These are phyloP conservation scores for Kondoa subrosea DNA, from an alignment of 768 basidiomycete genomes.

Conservation along the genomic window DNA sequence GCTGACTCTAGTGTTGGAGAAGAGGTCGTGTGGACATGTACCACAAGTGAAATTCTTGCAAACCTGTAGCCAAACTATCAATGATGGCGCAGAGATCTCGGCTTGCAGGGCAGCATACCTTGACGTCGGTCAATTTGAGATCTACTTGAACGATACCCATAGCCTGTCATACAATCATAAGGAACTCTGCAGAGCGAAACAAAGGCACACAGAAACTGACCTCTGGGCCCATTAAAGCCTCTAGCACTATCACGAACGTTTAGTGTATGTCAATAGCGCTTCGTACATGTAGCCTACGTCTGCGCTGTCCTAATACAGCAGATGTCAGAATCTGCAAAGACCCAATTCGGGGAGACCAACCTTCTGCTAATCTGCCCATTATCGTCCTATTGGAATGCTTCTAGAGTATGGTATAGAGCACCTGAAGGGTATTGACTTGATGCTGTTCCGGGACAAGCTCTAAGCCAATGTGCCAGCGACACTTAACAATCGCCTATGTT, in stretches of 20 bases:
- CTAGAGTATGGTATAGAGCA: not conserved
- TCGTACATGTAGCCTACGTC: not conserved
- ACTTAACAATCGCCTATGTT: not conserved
- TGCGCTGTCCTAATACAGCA: constrained; percentile 2
- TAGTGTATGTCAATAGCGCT: not conserved
- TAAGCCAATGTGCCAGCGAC: not conserved
- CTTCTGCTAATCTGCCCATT: constrained; percentile 3
- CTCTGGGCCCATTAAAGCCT: not conserved
- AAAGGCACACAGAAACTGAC: not conserved
- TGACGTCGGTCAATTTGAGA: constrained; percentile 38
- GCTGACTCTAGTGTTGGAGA: constrained; percentile 88
- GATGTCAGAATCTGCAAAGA: no score
- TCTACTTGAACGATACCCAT: constrained; percentile 92
- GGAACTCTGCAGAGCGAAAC: no score
- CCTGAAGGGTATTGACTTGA: not conserved
- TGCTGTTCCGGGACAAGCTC: not conserved
- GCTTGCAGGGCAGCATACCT: not conserved
- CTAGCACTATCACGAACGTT: not conserved
- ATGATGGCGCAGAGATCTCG: not conserved
- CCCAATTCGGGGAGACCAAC: no score
- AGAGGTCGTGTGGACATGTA: constrained; percentile 92
- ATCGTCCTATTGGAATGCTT: not conserved
- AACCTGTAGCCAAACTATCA: constrained; percentile 51
- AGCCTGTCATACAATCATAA: constrained; percentile 83
- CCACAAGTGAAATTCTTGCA: constrained; percentile 96